These are phyloP conservation scores for Tolypocladium nubicola DNA, from an alignment of 2,329 filamentous ascomycete genomes.

Conservation along the genomic window DNA sequence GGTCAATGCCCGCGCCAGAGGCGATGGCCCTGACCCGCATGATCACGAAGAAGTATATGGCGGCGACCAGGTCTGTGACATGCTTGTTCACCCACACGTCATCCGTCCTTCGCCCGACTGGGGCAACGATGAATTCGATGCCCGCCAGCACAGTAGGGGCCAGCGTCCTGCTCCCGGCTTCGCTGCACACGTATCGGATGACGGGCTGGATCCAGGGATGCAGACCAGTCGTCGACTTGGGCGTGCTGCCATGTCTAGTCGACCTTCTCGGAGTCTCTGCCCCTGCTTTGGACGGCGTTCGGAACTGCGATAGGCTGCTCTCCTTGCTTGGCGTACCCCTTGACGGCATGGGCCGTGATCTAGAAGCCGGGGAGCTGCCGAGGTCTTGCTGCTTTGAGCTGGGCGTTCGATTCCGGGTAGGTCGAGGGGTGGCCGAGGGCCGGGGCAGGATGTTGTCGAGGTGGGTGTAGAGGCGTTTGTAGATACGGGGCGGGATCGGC, in stretches of 20 bases:
- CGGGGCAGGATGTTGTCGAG: constrained; percentile 61
- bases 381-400: constrained; percentile 19
- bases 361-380: constrained; percentile 14
- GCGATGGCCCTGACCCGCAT: constrained; percentile 34
- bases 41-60: constrained; percentile 50
- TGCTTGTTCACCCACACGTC: constrained; percentile 40
- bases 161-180: constrained; percentile 48
- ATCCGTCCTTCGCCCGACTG: constrained; percentile 30
- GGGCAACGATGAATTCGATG: constrained; percentile 45
- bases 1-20: constrained; percentile 25
- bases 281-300: constrained; percentile 20
- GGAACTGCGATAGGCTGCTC: constrained; percentile 29
- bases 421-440: constrained; percentile 20
- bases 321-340: constrained; percentile 37
- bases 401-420: constrained; percentile 19
- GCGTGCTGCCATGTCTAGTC: constrained; percentile 16
- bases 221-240: constrained; percentile 23
- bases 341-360: constrained; percentile 24
- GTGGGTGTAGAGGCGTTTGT: constrained; percentile 74
- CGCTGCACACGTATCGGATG: constrained; percentile 52
- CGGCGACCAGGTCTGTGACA: constrained; percentile 44
- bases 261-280: constrained; percentile 31
- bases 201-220: constrained; percentile 61
- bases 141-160: constrained; percentile 67
- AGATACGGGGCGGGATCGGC: constrained; percentile 68